These are phyloP conservation scores for Xerocomus spinulosus DNA, from an alignment of 768 basidiomycete species.

Conservation along the genomic window DNA sequence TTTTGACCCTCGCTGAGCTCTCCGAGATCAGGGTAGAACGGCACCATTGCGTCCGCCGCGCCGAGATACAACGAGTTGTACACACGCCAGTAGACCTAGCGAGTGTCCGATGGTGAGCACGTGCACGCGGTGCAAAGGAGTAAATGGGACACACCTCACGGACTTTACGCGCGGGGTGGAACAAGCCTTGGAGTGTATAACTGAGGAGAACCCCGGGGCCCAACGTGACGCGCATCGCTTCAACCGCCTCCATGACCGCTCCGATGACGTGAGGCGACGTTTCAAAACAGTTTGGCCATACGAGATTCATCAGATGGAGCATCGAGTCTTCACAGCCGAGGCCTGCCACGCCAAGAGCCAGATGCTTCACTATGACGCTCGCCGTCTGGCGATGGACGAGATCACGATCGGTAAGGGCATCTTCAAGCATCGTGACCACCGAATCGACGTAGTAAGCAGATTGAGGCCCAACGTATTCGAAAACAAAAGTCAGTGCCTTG, in stretches of 20 bases:
- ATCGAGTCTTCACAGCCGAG: constrained; percentile 98
- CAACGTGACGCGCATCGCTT: constrained; percentile 93
- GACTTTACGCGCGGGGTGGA: constrained; percentile 96
- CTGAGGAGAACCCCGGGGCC: constrained; percentile 90
- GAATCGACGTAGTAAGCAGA: constrained; percentile 97
- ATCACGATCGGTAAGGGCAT: constrained; percentile 96
- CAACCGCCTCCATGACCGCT: constrained; percentile 96
- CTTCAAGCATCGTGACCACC: constrained; percentile 96
- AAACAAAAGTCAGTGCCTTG: constrained; percentile 97
- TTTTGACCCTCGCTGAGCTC: constrained; percentile 91
- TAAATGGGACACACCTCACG: constrained; percentile 64
- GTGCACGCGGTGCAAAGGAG: not conserved
- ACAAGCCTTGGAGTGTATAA: constrained; percentile 91
- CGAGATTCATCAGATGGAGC: constrained; percentile 95
- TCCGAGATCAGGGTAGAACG: constrained; percentile 89
- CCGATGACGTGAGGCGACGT: constrained; percentile 98
- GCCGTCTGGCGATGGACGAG: constrained; percentile 98
- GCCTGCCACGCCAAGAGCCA: constrained; percentile 94
- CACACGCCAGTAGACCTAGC: constrained; percentile 81
- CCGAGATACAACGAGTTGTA: constrained; percentile 95
- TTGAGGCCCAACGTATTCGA: constrained; percentile 97
- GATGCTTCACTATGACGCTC: constrained; percentile 96
- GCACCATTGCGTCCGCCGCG: constrained; percentile 85
- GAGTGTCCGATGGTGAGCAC: not conserved
- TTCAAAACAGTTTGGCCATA: constrained; percentile 99